Base-by-base conservation (phyloP, 2,329 filamentous ascomycete species). In the Lachnellula arida region DNA sequence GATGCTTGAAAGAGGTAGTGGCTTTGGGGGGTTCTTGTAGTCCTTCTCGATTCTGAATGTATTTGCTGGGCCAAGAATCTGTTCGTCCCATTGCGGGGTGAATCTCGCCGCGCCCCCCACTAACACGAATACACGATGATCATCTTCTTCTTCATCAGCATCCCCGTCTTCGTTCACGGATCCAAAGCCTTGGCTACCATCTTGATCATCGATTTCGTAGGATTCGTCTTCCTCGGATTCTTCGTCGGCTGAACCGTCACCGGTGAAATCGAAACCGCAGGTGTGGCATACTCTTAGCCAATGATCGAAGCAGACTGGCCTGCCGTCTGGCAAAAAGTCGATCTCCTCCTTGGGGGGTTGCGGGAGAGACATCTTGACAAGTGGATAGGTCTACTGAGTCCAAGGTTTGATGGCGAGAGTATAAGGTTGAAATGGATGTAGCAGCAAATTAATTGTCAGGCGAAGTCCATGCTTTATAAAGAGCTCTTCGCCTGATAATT, bases 181-280 rank as follows among this genome's bases (percentile, higher is more conserved):
- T 28, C 25, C 6, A 28, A 28, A 28, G 25, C 25, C 23, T 25
- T 25, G 25, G 25, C 25, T 28, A 28, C 53, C 46, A 25, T 53
- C 50, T 14, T n/a, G 37, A 14, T 46, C 14, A 37, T 40, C 34
- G 9, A 50, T 15, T 15, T 40, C 28, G 44, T 53, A 48, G n/a
- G 34, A 44, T 11, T 34, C 51, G 48, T 48, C 51, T 53, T 53
- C 51, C 25, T 53, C 51, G n/a, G 51, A 54, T 34, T 43, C 8
- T 32, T 32, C 28, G 2, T 32, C 25, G 25, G 5, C 25, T 28
- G 25, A 28, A 8, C 6, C 51, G 9, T 28, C 44, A 22, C 4
- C n/a, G 12, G 43, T 48, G 22, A 40, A 54, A 42, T 54, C 51
- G 22, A 48, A 11, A 42, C 44, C 32, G 44, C 44, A 54, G 11